Evolutionary conservation across 495 filamentous ascomycete species (phyloP).

Genomic region (Neurospora hispaniola): DNA sequence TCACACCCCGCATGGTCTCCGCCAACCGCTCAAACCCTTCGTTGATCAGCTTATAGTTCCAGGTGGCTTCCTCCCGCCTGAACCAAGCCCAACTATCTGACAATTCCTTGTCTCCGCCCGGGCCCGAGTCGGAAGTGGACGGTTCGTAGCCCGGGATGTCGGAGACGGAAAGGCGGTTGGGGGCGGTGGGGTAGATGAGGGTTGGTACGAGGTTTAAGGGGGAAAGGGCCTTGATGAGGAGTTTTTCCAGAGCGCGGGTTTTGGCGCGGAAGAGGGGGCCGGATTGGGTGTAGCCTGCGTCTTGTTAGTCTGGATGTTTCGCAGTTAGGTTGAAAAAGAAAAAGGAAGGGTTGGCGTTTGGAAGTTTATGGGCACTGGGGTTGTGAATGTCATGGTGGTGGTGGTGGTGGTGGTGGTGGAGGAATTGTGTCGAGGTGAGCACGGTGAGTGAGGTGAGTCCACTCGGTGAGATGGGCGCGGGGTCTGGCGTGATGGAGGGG

Average conservation of each 20-base stretch:
- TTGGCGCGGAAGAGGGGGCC: constrained; percentile 80
- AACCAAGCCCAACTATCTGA: constrained; percentile 79
- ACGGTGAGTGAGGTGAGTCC: background rate
- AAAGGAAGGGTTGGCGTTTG: too few species aligned
- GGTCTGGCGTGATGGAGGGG: background rate
- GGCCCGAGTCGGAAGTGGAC: constrained; percentile 21
- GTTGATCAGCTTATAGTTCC: constrained; percentile 55
- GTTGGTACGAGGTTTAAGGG: constrained; percentile 42
- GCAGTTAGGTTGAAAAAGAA: too few species aligned
- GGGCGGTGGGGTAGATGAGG: constrained; percentile 53
- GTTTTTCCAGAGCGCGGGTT: constrained; percentile 75
- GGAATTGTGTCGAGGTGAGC: background rate
- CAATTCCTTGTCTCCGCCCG: constrained; percentile 22
- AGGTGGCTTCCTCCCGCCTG: constrained; percentile 49
- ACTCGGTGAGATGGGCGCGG: background rate
- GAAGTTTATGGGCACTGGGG: background rate
- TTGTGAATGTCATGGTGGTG: background rate
- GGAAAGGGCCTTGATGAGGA: constrained; percentile 62
- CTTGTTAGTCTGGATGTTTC: background rate
- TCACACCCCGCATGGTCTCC: constrained; percentile 29
- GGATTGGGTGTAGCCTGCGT: constrained; percentile 77
- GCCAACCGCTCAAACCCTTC: constrained; percentile 52
- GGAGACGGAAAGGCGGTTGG: constrained; percentile 45
- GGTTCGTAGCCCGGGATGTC: constrained; percentile 63
- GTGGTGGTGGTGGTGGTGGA: background rate